A percentile compares a stretch with the other conserved stretches of the same genome.
phyloP scores from a whole-genome alignment of 495 filamentous ascomycete genomes.

The Lasiosphaeris hirsuta region DNA sequence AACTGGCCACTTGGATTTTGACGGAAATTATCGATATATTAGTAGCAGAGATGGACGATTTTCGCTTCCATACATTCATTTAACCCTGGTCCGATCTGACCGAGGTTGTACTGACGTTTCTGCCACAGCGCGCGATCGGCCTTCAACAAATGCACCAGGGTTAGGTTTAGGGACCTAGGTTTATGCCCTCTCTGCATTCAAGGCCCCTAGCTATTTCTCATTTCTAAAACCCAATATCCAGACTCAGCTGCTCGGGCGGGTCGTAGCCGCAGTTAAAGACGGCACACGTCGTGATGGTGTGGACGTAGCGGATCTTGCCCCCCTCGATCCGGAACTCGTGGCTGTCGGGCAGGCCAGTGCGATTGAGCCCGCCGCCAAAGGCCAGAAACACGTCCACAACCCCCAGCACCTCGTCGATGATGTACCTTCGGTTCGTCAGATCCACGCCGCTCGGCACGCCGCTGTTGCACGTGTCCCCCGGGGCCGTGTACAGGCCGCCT shows the following conservation, averaged over 20 bases:
- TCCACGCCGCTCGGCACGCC: slow-evolving; percentile 38
- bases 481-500: slow-evolving; percentile 40
- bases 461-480: slow-evolving; percentile 34
- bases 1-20: too few relatives aligned
- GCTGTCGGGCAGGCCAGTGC: slow-evolving; percentile 40
- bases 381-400: slow-evolving; percentile 43
- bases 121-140: too few relatives aligned
- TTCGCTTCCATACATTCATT: too few relatives aligned
- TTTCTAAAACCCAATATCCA: slow-evolving; percentile 13
- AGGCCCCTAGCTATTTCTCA: too few relatives aligned
- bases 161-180: too few relatives aligned
- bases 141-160: too few relatives aligned
- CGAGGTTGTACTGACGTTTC: too few relatives aligned
- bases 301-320: slow-evolving; percentile 44
- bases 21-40: too few relatives aligned
- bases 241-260: slow-evolving; percentile 9
- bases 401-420: slow-evolving; percentile 46
- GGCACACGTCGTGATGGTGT: slow-evolving; percentile 39
- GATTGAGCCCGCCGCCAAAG: slow-evolving; percentile 30
- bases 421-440: slow-evolving; percentile 39
- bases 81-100: too few relatives aligned
- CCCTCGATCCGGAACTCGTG: slow-evolving; percentile 49
- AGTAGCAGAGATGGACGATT: too few relatives aligned
- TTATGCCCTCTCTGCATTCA: too few relatives aligned
- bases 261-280: slow-evolving; percentile 30